phyloP scores from a whole-genome alignment of 192 early-diverging fungal genomes.

The Mortierella claussenii region DNA sequence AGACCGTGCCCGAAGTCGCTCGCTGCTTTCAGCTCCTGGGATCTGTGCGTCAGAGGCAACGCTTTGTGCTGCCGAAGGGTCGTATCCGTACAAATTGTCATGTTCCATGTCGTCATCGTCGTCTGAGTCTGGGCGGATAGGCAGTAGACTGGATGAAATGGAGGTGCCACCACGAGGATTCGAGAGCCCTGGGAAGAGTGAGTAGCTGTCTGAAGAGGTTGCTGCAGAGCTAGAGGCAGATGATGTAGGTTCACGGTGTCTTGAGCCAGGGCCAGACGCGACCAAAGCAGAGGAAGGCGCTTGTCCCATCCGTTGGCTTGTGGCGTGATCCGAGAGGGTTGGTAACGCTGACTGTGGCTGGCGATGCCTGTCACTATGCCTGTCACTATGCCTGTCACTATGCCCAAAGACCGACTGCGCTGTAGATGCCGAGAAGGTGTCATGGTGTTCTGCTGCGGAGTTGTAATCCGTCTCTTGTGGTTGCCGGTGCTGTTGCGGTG shows the following conservation, averaged over 20 bases:
- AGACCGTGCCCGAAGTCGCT: not conserved
- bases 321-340: not conserved
- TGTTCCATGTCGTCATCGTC: constrained; percentile 24
- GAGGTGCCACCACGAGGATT: constrained; percentile 39
- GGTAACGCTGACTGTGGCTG: not conserved
- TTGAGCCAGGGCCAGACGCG: constrained; percentile 5
- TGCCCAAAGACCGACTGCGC: not conserved
- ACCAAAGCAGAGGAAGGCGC: no score
- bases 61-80: not conserved
- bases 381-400: not conserved
- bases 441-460: constrained; percentile 2
- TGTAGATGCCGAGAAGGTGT: not conserved
- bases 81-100: not conserved
- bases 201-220: constrained; percentile 17
- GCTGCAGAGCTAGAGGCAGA: constrained; percentile 1
- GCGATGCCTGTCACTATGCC: not conserved
- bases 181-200: constrained; percentile 6
- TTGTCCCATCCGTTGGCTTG: no score
- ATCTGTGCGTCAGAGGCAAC: not conserved
- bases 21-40: not conserved
- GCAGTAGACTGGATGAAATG: constrained; percentile 32
- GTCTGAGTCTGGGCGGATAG: constrained; percentile 40
- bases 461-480: not conserved
- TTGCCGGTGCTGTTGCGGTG: constrained; percentile 6
- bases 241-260: constrained; percentile 10